Conservation (phyloP, 345 rosid species). For the Salix brachista region DNA sequence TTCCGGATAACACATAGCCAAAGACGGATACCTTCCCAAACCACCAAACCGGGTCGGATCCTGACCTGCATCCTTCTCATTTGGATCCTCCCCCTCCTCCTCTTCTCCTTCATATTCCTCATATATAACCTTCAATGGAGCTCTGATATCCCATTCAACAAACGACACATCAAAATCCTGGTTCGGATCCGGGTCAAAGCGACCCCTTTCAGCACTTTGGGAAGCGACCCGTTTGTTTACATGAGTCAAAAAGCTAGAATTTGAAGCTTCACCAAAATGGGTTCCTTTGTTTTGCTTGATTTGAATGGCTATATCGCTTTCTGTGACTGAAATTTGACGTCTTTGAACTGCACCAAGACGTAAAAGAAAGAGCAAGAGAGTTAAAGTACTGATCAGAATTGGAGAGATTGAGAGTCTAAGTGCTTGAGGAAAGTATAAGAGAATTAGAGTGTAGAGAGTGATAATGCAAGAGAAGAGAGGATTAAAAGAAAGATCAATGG, state of each 20-base stretch:
- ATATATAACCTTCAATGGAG: conserved; percentile 77
- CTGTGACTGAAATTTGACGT: conserved; percentile 9
- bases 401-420: conserved; percentile 43
- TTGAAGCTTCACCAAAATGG: background rate
- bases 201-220: background rate
- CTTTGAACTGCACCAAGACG: conserved; percentile 43
- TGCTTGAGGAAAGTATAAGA: conserved; percentile 50
- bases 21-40: conserved; percentile 39
- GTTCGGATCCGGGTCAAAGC: background rate
- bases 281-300: background rate
- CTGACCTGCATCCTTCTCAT: conserved; percentile 1
- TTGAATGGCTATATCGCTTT: background rate
- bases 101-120: conserved; percentile 58
- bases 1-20: conserved; percentile 62
- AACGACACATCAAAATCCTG: conserved; percentile 32
- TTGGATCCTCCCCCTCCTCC: conserved; percentile 24
- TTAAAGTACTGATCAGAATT: conserved; percentile 43
- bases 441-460: conserved; percentile 44
- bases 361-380: conserved; percentile 45
- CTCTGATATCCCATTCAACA: conserved; percentile 71
- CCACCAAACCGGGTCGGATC: conserved; percentile 16
- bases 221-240: conserved; percentile 21
- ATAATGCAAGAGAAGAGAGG: conserved; percentile 57
- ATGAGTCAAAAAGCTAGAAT: background rate
- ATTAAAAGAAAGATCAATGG: conserved; percentile 15